phyloP scores from a whole-genome alignment of 768 basidiomycete genomes.

The Phylloporus rhodoxanthus region DNA sequence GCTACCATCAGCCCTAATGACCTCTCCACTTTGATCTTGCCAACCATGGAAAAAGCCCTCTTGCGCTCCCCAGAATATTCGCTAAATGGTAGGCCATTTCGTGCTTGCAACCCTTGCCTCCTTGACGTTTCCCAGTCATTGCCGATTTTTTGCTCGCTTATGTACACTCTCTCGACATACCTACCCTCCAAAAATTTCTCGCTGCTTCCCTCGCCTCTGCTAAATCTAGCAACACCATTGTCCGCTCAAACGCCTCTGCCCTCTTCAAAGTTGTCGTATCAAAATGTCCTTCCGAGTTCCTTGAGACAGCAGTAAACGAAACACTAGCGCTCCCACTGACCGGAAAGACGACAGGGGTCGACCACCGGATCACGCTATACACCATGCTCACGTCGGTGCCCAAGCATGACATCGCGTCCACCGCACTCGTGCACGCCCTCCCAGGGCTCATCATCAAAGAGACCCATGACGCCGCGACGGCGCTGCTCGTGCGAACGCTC shows the following conservation, averaged over 20 bases:
- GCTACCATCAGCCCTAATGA: slow-evolving; percentile 47
- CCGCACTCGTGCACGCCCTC: slow-evolving; percentile 36
- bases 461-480: slow-evolving; percentile 60
- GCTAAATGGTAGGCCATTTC: slow-evolving; percentile 46
- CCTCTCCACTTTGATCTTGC: slow-evolving; percentile 51
- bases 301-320: slow-evolving; percentile 51
- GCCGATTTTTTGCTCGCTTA: slow-evolving; percentile 55
- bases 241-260: slow-evolving; percentile 49
- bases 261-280: slow-evolving; percentile 50
- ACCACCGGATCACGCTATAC: slow-evolving; percentile 79
- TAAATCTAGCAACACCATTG: slow-evolving; percentile 65
- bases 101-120: not conserved
- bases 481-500: slow-evolving; percentile 50
- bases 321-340: slow-evolving; percentile 68
- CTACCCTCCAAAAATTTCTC: slow-evolving; percentile 50
- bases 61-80: slow-evolving; percentile 78
- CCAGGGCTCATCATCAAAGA: slow-evolving; percentile 62
- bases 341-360: slow-evolving; percentile 82
- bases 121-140: slow-evolving; percentile 38
- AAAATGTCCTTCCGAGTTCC: slow-evolving; percentile 33
- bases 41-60: slow-evolving; percentile 73
- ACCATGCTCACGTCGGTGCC: slow-evolving; percentile 60
- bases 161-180: slow-evolving; percentile 41
- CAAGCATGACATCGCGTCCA: slow-evolving; percentile 45
- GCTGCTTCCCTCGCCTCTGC: slow-evolving; percentile 57